These are phyloP conservation scores for Neoboletus magnificus DNA, from an alignment of 768 basidiomycete species.

Conservation along the genomic window DNA sequence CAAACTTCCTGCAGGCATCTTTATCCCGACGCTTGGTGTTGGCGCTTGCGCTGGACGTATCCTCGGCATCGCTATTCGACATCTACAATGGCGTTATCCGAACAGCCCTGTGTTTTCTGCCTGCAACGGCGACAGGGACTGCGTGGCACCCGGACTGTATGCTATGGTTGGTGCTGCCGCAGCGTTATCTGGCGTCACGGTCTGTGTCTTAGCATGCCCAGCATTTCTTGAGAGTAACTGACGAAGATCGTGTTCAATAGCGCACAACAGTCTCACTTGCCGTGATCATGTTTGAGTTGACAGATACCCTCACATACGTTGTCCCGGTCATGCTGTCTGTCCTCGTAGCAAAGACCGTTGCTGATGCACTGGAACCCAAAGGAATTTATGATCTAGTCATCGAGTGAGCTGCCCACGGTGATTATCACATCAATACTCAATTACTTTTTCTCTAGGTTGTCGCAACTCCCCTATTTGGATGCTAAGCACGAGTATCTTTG, in stretches of 20 bases:
- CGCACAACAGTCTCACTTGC: slow-evolving; percentile 90
- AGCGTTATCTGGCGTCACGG: slow-evolving; percentile 91
- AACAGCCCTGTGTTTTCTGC: slow-evolving; percentile 55
- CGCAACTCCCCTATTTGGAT: slow-evolving; percentile 90
- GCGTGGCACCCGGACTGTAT: slow-evolving; percentile 87
- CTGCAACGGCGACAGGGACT: slow-evolving; percentile 64
- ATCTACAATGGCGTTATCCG: slow-evolving; percentile 63
- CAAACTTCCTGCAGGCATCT: slow-evolving; percentile 89
- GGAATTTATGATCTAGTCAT: slow-evolving; percentile 98
- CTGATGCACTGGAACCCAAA: slow-evolving; percentile 52
- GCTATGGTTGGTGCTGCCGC: slow-evolving; percentile 97
- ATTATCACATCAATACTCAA: not conserved
- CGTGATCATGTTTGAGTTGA: slow-evolving; percentile 95
- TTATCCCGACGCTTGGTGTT: slow-evolving; percentile 93
- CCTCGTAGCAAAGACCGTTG: slow-evolving; percentile 51
- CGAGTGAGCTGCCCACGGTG: slow-evolving; percentile 41
- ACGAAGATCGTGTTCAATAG: slow-evolving; percentile 33
- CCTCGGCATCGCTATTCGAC: slow-evolving; percentile 77
- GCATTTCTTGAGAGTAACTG: not conserved
- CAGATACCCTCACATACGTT: slow-evolving; percentile 88
- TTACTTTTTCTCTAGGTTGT: slow-evolving; percentile 43
- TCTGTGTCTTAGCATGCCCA: slow-evolving; percentile 30
- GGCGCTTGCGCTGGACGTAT: slow-evolving; percentile 93
- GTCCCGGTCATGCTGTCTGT: slow-evolving; percentile 88
- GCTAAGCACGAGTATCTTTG: slow-evolving; percentile 87